Evolutionary conservation across 1,284 basidiomycete genomes (phyloP), one percentile per base, ranked within the genome.

Genomic region (Apiotrichum akiyoshidainum): DNA sequence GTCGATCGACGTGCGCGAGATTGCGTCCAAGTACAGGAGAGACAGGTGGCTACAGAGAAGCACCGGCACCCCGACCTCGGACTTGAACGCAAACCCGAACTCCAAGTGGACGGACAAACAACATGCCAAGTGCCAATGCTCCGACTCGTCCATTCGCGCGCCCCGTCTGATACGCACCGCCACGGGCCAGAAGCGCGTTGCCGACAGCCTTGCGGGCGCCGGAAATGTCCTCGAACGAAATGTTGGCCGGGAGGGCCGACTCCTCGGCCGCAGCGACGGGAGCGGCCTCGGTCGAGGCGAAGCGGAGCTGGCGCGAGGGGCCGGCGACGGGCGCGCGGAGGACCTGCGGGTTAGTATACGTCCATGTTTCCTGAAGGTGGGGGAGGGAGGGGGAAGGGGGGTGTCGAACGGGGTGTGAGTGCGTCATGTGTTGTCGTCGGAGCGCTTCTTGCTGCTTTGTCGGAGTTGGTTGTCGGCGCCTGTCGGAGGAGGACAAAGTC

Each of bases 191-290:
- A 22, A 58, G 57, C 31, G 51, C 37, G 14, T 58, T 53, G 58
- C 48, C 46, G 37, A 61, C 48, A 26, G 47, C 52, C 33, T 17
- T 39, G 47, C 40, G 55, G 41, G 48, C 42, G 55, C 34, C 17
- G 1, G 58, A 57, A 17, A 67, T 46, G 53, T 67, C 68, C 55
- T 68, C 65, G 35, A 68, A 71, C n/a, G 59, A 56, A 17, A 69
- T 55, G 62, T 71, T 71, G 19, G 67, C 54, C 5, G 69, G 69
- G 26, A 67, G 34, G 26, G 26, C 26, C 13, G 56, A 61, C 26
- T 41, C 19, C 10, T 35, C 37, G 17, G 37, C 39, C 22, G 31
- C 21, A 11, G 45, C 35, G 11, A 34, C 34, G 42, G 35, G 12
- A 31, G 41, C 8, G 42, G 48, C n/a, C 11, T 26, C 39, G 41